Evolutionary conservation across 2,329 filamentous ascomycete genomes (phyloP), one percentile per base, ranked within the genome.

Genomic region (Diaporthe sp.): DNA sequence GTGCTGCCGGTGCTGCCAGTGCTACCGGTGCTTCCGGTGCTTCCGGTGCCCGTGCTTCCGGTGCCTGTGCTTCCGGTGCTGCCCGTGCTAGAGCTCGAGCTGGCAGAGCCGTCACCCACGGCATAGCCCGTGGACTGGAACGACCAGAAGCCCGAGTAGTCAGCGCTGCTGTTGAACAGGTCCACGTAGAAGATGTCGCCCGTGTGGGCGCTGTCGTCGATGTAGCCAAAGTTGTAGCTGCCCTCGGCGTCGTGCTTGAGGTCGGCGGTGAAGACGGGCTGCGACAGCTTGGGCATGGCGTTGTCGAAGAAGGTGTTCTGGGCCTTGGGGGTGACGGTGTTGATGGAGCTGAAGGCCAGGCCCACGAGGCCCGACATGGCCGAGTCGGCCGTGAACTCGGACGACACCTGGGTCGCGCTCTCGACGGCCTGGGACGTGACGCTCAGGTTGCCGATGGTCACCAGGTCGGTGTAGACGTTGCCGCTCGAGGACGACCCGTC

Each of bases 151-250:
- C 84, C 83, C 4, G 82, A 70, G 25, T 80, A 80, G 10, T 39
- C 5, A 9, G 39, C 7, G 69, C 51, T 76, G 51, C 34, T 46
- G 72, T 74, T 81, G 75, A 83, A 79, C 39, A 85, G 78, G 13
- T 78, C 71, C 46, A 82, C 80, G 77, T 83, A 85, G 53, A 79
- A 79, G 77, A 85, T 81, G 8, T 76, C 75, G 17, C 83, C 84
- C 0, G 79, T 81, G 79, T 82, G 83, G 73, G 83, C 82, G 72
- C 67, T 75, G 9, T 76, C 75, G 77, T 85, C 83, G 51, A 85
- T 80, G 69, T 72, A 77, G 25, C 84, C 84, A 71, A 86, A 86
- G 73, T 84, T 82, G 77, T 85, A 86, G n/a, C 80, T 80, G 44
- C 84, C 84, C n/a, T 80, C 78, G 51, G 79, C 65, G 77, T 81